These are phyloP conservation scores for Prorocentrum cordatum DNA, from an alignment of 169 alveolate genomes.

Conservation along the genomic window DNA sequence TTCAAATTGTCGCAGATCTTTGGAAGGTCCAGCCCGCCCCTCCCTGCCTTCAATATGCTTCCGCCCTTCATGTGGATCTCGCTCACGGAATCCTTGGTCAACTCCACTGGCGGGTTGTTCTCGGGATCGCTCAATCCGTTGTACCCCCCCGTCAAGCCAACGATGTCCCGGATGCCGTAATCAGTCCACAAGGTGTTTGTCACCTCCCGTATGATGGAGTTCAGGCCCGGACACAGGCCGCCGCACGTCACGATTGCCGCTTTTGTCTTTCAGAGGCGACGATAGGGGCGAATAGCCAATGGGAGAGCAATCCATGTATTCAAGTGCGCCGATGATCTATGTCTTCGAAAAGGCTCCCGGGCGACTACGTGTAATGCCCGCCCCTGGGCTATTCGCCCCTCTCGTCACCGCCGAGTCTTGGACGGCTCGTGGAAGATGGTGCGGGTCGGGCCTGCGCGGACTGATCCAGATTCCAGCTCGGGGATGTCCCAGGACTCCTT, in stretches of 20 bases:
- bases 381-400: too few relatives aligned
- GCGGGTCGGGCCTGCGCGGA: too few relatives aligned
- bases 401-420: too few relatives aligned
- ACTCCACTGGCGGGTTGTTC: not conserved
- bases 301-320: too few relatives aligned
- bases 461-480: too few relatives aligned
- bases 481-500: too few relatives aligned
- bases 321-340: too few relatives aligned
- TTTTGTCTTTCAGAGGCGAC: not conserved
- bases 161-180: slow-evolving; percentile 22
- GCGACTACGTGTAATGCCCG: too few relatives aligned
- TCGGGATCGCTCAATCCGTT: slow-evolving; percentile 54
- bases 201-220: slow-evolving; percentile 64
- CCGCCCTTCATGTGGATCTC: slow-evolving; percentile 64
- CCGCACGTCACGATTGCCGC: slow-evolving; percentile 61
- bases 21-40: slow-evolving; percentile 50
- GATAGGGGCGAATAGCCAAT: too few relatives aligned
- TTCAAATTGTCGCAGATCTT: slow-evolving; percentile 49
- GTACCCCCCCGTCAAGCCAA: slow-evolving; percentile 48
- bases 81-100: slow-evolving; percentile 1
- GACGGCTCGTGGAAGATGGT: too few relatives aligned
- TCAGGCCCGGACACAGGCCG: slow-evolving; percentile 42
- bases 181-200: slow-evolving; percentile 52
- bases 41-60: not conserved
- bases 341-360: too few relatives aligned